Percentiles rank a stretch among this genome's conserved stretches.
Conservation (phyloP, 2,329 filamentous ascomycete genomes). For the Hypocreales sp. region DNA sequence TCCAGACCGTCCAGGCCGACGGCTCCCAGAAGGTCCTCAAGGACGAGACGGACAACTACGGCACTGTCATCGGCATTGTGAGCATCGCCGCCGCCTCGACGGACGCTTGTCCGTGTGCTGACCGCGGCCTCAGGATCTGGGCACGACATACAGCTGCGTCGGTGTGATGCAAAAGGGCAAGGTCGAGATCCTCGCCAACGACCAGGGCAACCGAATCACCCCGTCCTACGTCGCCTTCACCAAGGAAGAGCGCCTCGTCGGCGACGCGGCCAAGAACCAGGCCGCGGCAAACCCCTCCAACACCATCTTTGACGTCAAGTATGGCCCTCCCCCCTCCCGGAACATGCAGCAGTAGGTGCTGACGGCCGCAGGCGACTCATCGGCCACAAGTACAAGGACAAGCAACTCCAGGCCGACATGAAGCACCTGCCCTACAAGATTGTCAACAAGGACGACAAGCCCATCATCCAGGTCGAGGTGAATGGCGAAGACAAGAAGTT, state of each 20-base stretch:
- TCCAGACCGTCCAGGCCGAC: slow-evolving; percentile 59
- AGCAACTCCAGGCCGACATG: slow-evolving; percentile 79
- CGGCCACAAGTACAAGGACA: slow-evolving; percentile 68
- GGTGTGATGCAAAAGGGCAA: slow-evolving; percentile 94
- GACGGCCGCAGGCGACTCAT: slow-evolving; percentile 51
- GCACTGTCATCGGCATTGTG: slow-evolving; percentile 86
- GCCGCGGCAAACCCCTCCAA: slow-evolving; percentile 63
- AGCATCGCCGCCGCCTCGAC: slow-evolving; percentile 13
- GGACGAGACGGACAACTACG: slow-evolving; percentile 65
- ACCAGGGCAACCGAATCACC: slow-evolving; percentile 93
- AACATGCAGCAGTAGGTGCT: slow-evolving; percentile 7
- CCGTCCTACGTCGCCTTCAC: slow-evolving; percentile 94
- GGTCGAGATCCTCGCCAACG: slow-evolving; percentile 90
- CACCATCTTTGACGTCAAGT: slow-evolving; percentile 77
- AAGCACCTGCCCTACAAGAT: slow-evolving; percentile 99
- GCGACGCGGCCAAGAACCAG: slow-evolving; percentile 96
- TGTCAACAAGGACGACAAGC: slow-evolving; percentile 77
- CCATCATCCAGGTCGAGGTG: slow-evolving; percentile 62
- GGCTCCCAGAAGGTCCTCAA: too few species aligned
- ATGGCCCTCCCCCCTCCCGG: slow-evolving; percentile 21
- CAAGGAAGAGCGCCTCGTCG: slow-evolving; percentile 90
- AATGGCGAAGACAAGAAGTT: slow-evolving; percentile 51
- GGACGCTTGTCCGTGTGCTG: neutral
- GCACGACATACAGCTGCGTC: slow-evolving; percentile 80
- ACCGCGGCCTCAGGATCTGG: slow-evolving; percentile 44